A percentile compares a stretch with the other conserved stretches of the same genome.
Evolutionary conservation across 1,284 basidiomycete genomes (phyloP).

Genomic region (Agroathelia rolfsii): DNA sequence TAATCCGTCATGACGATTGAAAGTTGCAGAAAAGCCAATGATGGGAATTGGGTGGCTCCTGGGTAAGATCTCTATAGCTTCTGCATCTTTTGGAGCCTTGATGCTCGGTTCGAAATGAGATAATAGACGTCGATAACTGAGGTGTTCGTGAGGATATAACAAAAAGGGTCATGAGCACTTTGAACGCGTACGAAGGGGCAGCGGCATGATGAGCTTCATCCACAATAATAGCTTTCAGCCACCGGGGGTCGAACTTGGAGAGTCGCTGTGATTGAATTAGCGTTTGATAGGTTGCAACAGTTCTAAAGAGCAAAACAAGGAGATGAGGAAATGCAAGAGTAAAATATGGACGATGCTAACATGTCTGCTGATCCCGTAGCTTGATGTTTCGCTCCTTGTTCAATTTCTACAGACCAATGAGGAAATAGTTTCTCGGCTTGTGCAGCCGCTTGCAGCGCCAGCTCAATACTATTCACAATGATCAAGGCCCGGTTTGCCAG

Average conservation of each 20-base stretch:
- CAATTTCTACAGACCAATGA: conserved; percentile 78
- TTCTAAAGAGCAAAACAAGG: conserved; percentile 34
- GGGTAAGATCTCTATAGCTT: conserved; percentile 23
- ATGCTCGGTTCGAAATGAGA: conserved; percentile 65
- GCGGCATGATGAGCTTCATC: conserved; percentile 96
- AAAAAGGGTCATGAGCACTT: conserved; percentile 2
- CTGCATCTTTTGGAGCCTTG: conserved; percentile 36
- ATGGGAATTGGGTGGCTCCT: conserved; percentile 73
- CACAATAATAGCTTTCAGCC: conserved; percentile 77
- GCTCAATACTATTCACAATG: conserved; percentile 81
- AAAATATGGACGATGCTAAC: conserved; percentile 31
- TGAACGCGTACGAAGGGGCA: conserved; percentile 63
- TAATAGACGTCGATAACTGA: conserved; percentile 70
- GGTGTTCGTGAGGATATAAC: conserved; percentile 2
- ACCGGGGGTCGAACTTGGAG: conserved; percentile 68
- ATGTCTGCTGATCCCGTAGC: conserved; percentile 83
- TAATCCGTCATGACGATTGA: conserved; percentile 85
- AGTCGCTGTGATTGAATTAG: conserved; percentile 59
- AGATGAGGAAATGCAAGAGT: conserved; percentile 2
- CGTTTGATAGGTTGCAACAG: conserved; percentile 91
- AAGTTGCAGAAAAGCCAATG: conserved; percentile 93
- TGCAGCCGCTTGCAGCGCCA: conserved; percentile 80
- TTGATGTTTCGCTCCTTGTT: conserved; percentile 72
- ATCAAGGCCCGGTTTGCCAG: conserved; percentile 58
- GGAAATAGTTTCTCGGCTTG: conserved; percentile 67